Conservation (phyloP, 1,139 yeast genomes). For the Candida pseudoviswanathii region DNA sequence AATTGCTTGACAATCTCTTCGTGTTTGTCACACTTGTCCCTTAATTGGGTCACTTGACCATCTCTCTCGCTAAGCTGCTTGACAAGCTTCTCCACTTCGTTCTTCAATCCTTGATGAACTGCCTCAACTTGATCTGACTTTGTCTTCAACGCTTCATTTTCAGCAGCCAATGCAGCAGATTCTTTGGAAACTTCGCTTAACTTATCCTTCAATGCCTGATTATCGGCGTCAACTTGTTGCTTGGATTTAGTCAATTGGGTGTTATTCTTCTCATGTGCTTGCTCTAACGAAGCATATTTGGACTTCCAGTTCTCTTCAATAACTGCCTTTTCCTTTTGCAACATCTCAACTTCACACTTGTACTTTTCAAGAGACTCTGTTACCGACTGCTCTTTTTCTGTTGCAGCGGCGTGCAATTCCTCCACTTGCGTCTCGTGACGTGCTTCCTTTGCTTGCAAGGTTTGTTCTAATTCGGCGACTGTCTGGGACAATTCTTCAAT, state of each 20-base stretch:
- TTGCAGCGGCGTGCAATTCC: not conserved
- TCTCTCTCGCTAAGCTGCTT: conserved; percentile 5
- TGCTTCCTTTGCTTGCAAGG: not conserved
- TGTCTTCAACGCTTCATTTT: not conserved
- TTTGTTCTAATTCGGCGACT: conserved; percentile 1
- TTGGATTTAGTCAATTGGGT: not conserved
- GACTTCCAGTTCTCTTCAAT: conserved; percentile 1
- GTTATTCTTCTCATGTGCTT: not conserved
- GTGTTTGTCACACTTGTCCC: not conserved
- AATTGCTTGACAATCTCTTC: not conserved
- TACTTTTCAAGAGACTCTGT: not conserved
- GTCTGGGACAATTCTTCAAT: conserved; percentile 3
- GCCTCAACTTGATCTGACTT: not conserved
- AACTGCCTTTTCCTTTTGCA: not conserved
- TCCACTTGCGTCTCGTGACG: conserved; percentile 1
- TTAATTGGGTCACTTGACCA: not conserved
- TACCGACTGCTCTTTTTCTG: not conserved
- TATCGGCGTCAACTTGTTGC: not conserved
- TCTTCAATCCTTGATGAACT: conserved; percentile 1
- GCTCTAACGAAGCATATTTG: not conserved
- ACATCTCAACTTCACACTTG: not conserved
- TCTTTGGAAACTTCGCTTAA: not conserved
- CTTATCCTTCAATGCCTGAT: conserved; percentile 1
- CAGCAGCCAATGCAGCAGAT: not conserved
- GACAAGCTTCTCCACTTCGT: not conserved